Percentiles rank a stretch among this genome's conserved stretches.
phyloP scores from a whole-genome alignment of 2,329 filamentous ascomycete genomes.

The Amauroascus niger region DNA sequence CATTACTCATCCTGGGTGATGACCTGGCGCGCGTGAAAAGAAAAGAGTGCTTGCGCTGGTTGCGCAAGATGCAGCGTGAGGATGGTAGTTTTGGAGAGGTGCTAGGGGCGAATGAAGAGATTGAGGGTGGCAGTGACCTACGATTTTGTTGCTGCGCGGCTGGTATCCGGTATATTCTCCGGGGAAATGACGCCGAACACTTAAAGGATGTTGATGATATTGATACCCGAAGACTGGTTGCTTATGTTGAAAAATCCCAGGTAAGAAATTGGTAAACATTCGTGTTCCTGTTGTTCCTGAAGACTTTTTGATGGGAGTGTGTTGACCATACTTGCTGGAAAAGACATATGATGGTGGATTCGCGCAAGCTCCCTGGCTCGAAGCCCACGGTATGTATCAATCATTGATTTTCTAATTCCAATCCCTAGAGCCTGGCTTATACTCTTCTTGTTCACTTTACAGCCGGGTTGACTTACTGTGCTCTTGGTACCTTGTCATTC shows the following conservation, averaged over 20 bases:
- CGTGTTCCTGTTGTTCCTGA: neutral
- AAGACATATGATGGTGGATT: slow-evolving; percentile 80
- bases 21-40: slow-evolving; percentile 58
- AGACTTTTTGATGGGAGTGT: slow-evolving; percentile 13
- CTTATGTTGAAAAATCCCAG: slow-evolving; percentile 60
- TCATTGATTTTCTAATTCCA: slow-evolving; percentile 5
- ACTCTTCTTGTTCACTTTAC: neutral
- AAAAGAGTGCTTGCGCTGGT: slow-evolving; percentile 59
- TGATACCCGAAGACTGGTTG: slow-evolving; percentile 58
- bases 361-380: slow-evolving; percentile 64
- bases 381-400: slow-evolving; percentile 61
- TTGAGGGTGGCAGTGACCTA: slow-evolving; percentile 76
- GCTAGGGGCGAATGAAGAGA: slow-evolving; percentile 47
- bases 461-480: slow-evolving; percentile 90
- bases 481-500: slow-evolving; percentile 65
- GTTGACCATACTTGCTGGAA: neutral
- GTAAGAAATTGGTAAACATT: slow-evolving; percentile 27
- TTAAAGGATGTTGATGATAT: slow-evolving; percentile 59
- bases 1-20: slow-evolving; percentile 58
- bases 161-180: slow-evolving; percentile 70
- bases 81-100: slow-evolving; percentile 92
- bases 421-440: slow-evolving; percentile 20
- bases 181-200: slow-evolving; percentile 49
- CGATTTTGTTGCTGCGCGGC: slow-evolving; percentile 80
- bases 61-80: slow-evolving; percentile 62